Evolutionary conservation across 129 eudicot genomes (phyloP), one percentile per base, ranked within the genome.

Genomic region (Centrapalus pauciflorus): DNA sequence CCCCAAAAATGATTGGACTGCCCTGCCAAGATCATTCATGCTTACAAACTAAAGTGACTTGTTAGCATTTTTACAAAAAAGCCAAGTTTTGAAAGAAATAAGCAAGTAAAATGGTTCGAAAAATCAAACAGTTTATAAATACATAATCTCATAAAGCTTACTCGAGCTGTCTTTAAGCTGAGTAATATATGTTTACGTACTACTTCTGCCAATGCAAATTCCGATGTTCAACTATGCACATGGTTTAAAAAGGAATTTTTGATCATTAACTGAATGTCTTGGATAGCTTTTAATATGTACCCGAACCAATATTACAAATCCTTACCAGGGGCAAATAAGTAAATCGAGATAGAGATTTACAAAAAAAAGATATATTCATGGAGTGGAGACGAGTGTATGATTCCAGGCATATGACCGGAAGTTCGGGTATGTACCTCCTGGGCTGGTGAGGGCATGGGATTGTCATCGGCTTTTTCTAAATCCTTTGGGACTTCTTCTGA

Each of bases 361-460:
- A 28, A 65, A 65, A 19, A 5, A 23, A 29, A 1, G 17, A n/a
- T 37, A 41, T 8, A 7, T 30, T 48, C 26, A 32, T 16, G 32
- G 43, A 40, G 43, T 5, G 56, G 23, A 26, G n/a, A 7, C 49
- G n/a, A 13, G 49, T 41, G n/a, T 41, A 41, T 41, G 49, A 48
- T n/a, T n/a, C n/a, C n/a, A n/a, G n/a, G n/a, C n/a, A n/a, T n/a
- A n/a, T n/a, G n/a, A 48, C 14, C n/a, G 6, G 54, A 61, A 61
- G 54, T 46, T 46, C 0, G 3, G 24, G 64, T 14, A 13, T 32
- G 43, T 69, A 83, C 95, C 95, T 86, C 95, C 45, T 80, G 83
- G 46, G 76, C 74, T 23, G 67, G 76, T 12, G 84, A 68, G 27
- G 86, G 89, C 80, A 80, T 80, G 59, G 76, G 68, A 67, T 81